These are phyloP conservation scores for Diaporthe humulicola DNA, from an alignment of 2,329 filamentous ascomycete species.

Conservation along the genomic window DNA sequence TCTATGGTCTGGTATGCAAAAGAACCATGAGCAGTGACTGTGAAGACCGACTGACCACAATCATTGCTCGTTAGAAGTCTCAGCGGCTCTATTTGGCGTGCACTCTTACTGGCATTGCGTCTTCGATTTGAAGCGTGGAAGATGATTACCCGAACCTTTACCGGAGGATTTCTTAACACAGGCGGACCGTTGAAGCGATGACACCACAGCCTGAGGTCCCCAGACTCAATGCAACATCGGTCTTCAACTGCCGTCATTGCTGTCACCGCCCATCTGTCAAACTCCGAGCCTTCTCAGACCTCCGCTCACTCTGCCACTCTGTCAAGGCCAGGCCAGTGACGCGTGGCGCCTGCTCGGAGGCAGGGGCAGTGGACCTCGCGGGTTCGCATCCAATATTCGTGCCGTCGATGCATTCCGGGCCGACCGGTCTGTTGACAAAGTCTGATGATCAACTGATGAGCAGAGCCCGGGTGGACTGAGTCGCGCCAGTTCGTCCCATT, in stretches of 20 bases:
- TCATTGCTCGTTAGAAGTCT: background rate
- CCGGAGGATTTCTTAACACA: background rate
- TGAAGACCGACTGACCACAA: no score
- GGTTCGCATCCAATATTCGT: background rate
- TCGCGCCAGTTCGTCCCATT: constrained; percentile 14
- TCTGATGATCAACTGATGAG: constrained; percentile 33
- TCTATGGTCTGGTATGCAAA: no score
- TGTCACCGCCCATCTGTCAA: constrained; percentile 7
- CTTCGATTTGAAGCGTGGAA: background rate
- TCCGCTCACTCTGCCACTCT: background rate
- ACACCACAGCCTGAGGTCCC: constrained; percentile 13
- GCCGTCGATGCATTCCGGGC: background rate
- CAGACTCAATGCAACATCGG: constrained; percentile 11
- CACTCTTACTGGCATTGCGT: no score
- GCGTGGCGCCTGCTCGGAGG: background rate
- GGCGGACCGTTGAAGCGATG: background rate
- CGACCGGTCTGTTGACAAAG: background rate
- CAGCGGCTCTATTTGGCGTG: no score
- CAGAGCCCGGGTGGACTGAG: constrained; percentile 2
- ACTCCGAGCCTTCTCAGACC: background rate
- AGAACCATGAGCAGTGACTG: no score
- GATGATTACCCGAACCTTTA: background rate
- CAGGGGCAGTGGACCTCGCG: background rate
- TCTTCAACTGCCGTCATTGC: background rate
- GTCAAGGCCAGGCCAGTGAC: background rate